Conservation (phyloP, 1,284 basidiomycete species). For the Apiotrichum montevideense region DNA sequence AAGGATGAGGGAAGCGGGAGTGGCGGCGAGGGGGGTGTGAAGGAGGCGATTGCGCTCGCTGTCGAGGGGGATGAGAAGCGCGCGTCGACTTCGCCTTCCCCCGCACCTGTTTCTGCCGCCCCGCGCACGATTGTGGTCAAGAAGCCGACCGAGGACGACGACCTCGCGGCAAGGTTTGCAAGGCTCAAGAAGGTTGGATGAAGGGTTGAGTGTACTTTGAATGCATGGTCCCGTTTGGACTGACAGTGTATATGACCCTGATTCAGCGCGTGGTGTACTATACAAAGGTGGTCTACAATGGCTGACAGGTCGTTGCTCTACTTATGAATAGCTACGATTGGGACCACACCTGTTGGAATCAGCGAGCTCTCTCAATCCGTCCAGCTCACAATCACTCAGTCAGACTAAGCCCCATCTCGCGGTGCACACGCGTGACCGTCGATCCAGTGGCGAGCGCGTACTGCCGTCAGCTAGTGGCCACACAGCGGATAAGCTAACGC, state of each 20-base stretch:
- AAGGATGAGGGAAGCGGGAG: conserved; percentile 30
- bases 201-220: not conserved
- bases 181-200: conserved; percentile 34
- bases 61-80: conserved; percentile 19
- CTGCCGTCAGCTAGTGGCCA: conserved; percentile 14
- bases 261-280: no score
- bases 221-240: no score
- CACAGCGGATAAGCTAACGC: conserved; percentile 20
- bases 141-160: conserved; percentile 37
- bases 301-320: no score
- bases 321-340: no score
- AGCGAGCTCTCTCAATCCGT: not conserved
- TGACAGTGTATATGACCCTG: no score
- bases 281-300: no score
- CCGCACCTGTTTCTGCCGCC: not conserved
- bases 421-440: conserved; percentile 38
- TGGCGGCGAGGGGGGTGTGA: conserved; percentile 22
- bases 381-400: conserved; percentile 17
- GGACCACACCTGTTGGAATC: not conserved
- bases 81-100: not conserved
- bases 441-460: conserved; percentile 34
- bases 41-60: conserved; percentile 27
- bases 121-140: conserved; percentile 7
- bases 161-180: conserved; percentile 40
- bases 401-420: conserved; percentile 35